phyloP scores from a whole-genome alignment of 768 basidiomycete genomes.

The Sporobolomyces pararoseus region DNA sequence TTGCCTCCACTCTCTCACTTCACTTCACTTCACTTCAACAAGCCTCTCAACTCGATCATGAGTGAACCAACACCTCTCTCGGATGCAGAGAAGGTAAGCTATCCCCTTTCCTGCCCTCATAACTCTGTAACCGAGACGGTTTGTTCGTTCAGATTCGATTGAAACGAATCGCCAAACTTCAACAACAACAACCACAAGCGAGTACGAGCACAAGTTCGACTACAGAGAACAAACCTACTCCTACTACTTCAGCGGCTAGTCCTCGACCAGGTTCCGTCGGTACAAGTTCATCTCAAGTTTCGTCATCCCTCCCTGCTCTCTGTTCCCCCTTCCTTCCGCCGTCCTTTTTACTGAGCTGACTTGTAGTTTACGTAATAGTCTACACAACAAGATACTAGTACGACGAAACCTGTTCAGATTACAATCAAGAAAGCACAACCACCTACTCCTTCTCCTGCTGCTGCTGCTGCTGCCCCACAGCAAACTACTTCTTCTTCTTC shows the following conservation, averaged over 20 bases:
- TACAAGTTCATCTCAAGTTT: conserved; percentile 15
- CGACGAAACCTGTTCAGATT: conserved; percentile 14
- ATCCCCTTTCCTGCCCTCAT: background rate
- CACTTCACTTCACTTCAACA: too few species aligned
- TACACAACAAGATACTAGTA: conserved; percentile 9
- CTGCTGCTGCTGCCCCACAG: conserved; percentile 29
- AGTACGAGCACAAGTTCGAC: conserved; percentile 48
- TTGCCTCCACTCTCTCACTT: too few species aligned
- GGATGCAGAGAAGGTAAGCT: background rate
- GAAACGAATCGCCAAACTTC: conserved; percentile 80
- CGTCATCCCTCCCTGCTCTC: too few species aligned
- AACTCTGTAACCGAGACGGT: background rate
- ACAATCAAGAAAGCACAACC: conserved; percentile 19
- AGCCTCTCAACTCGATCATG: too few species aligned
- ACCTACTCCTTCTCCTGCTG: conserved; percentile 18
- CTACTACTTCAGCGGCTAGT: conserved; percentile 44
- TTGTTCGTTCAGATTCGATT: conserved; percentile 66
- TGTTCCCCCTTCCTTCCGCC: background rate
- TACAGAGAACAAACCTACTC: conserved; percentile 51
- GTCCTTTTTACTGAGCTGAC: background rate
- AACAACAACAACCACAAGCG: conserved; percentile 51
- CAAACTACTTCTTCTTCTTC: conserved; percentile 46
- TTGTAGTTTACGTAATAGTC: conserved; percentile 11
- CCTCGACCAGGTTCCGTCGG: conserved; percentile 29
- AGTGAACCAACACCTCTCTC: background rate